Evolutionary conservation across 2,329 filamentous ascomycete species (phyloP).

Genomic region (Coniella lustricola): DNA sequence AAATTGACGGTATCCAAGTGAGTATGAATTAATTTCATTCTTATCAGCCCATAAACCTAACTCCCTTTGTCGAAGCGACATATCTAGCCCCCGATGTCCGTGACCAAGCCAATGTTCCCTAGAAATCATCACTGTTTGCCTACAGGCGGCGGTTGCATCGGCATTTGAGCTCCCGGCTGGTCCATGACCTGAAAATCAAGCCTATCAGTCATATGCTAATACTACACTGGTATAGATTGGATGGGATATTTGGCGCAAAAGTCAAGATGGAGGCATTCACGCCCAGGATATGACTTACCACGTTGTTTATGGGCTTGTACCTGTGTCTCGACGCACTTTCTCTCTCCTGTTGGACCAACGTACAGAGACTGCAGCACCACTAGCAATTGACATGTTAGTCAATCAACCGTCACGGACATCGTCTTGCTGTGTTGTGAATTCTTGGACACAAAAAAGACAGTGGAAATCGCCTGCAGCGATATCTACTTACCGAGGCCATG

Average conservation of each 20-base stretch:
- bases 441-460: neutral
- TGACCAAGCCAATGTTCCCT: neutral
- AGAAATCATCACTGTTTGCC: neutral
- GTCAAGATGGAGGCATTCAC: neutral
- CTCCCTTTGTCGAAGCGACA: too few species aligned
- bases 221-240: neutral
- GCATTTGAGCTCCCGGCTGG: neutral
- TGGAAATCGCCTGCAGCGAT: neutral
- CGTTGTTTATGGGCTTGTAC: neutral
- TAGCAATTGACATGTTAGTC: neutral
- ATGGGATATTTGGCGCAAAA: neutral
- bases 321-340: constrained; percentile 2
- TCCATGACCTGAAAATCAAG: neutral
- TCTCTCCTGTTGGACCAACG: constrained; percentile 12
- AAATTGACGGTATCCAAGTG: too few species aligned
- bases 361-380: constrained; percentile 11
- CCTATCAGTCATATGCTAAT: neutral
- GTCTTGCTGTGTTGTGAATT: neutral
- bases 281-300: neutral
- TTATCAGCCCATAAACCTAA: too few species aligned
- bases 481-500: constrained; percentile 5
- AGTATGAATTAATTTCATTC: too few species aligned
- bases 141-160: neutral
- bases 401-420: neutral
- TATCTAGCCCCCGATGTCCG: too few species aligned